phyloP scores from a whole-genome alignment of 768 basidiomycete genomes.

The Phanerodontia chrysosporium region DNA sequence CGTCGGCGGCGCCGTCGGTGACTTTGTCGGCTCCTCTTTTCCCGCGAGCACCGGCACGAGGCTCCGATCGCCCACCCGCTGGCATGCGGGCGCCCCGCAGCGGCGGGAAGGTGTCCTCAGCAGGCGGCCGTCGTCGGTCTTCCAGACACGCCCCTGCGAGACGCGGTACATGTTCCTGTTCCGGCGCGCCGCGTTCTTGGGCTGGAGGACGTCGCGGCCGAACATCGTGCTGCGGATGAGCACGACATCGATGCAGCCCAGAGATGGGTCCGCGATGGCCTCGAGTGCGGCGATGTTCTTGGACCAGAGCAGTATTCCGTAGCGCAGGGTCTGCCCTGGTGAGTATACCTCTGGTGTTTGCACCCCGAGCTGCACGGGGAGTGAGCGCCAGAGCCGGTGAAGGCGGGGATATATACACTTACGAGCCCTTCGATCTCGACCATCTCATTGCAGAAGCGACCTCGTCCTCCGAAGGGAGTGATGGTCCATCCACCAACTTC shows the following conservation, averaged over 20 bases:
- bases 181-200: background rate
- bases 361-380: conserved; percentile 8
- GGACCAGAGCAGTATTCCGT: conserved; percentile 7
- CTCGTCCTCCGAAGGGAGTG: conserved; percentile 10
- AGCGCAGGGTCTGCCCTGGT: conserved; percentile 3
- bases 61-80: background rate
- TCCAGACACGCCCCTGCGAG: background rate
- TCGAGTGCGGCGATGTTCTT: conserved; percentile 10
- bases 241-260: background rate
- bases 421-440: conserved; percentile 12
- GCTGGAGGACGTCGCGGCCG: background rate
- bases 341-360: conserved; percentile 9
- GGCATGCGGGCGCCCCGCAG: background rate
- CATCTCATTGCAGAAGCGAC: conserved; percentile 6
- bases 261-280: background rate
- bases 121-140: conserved; percentile 2
- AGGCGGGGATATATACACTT: background rate
- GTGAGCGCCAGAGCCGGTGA: background rate
- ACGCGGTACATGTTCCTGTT: background rate
- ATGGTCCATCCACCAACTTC: conserved; percentile 12
- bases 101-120: conserved; percentile 1
- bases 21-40: background rate
- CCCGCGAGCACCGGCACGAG: background rate
- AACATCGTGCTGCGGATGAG: background rate
- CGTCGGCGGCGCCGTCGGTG: background rate